Conservation (phyloP, 306 rosid species). For the Dryas drummondii region DNA sequence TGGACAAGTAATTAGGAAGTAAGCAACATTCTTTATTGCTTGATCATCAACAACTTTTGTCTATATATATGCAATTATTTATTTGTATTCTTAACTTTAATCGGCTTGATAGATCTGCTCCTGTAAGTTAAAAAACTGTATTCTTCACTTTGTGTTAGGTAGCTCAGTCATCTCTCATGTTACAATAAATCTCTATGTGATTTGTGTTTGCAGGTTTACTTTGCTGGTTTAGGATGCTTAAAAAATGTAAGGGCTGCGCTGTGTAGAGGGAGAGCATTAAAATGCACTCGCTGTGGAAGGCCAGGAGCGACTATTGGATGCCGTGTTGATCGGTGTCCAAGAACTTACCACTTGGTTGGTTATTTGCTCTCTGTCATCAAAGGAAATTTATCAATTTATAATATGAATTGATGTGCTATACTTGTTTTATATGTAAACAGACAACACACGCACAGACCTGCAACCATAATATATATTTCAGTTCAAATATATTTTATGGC, state of each 20-base stretch:
- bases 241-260: slow-evolving; percentile 97
- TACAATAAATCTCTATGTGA: slow-evolving; percentile 15
- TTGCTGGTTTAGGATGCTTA: slow-evolving; percentile 97
- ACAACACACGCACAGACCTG: not conserved
- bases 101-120: not conserved
- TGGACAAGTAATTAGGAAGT: slow-evolving; percentile 24
- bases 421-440: not conserved
- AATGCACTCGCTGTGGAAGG: slow-evolving; percentile 95
- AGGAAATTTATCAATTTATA: slow-evolving; percentile 12
- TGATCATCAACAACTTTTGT: not conserved
- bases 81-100: not conserved
- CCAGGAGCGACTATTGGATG: slow-evolving; percentile 98
- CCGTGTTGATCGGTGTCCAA: slow-evolving; percentile 97
- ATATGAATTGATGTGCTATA: slow-evolving; percentile 21
- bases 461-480: not conserved
- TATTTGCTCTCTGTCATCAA: slow-evolving; percentile 20
- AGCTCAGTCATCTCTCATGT: slow-evolving; percentile 7
- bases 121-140: not conserved
- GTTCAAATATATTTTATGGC: not conserved
- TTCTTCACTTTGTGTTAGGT: not conserved
- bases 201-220: slow-evolving; percentile 80
- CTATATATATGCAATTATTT: not conserved
- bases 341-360: slow-evolving; percentile 95
- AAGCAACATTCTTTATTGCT: slow-evolving; percentile 19
- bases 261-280: slow-evolving; percentile 90